phyloP scores from a whole-genome alignment of 345 rosid genomes.

The Gossypium mustelinum region DNA sequence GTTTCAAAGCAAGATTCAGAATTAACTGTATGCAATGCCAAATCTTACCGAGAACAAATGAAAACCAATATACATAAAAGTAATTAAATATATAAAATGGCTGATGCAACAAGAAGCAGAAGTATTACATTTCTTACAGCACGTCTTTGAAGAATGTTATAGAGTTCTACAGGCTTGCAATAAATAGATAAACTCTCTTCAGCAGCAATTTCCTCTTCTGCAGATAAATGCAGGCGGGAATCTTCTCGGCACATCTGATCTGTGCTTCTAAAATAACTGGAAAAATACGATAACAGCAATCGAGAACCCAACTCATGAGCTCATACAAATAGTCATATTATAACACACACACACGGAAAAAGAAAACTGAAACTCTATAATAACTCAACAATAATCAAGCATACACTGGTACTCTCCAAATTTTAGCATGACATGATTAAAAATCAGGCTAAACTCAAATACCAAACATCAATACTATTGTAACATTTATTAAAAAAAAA shows the following conservation, averaged over 20 bases:
- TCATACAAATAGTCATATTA: constrained; percentile 1
- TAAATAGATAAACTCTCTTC: constrained; percentile 76
- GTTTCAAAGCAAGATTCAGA: neutral
- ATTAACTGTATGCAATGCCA: constrained; percentile 5
- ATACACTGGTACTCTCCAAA: neutral
- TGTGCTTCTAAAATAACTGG: constrained; percentile 73
- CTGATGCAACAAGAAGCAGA: neutral
- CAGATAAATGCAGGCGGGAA: constrained; percentile 66
- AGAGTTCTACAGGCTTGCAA: constrained; percentile 98
- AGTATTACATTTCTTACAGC: constrained; percentile 58
- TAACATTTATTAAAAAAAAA: neutral
- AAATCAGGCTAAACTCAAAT: neutral
- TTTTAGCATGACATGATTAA: neutral
- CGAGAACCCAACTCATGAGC: neutral
- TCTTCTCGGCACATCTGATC: constrained; percentile 97
- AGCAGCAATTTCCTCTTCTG: constrained; percentile 86
- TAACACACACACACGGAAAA: neutral
- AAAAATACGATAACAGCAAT: neutral
- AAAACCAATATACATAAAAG: neutral
- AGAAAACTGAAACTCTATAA: constrained; percentile 2
- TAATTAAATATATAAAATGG: neutral
- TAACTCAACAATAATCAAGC: neutral
- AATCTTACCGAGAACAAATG: neutral
- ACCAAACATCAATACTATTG: neutral
- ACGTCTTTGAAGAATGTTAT: constrained; percentile 92